These are phyloP conservation scores for Penicillium chermesinum DNA, from an alignment of 495 filamentous ascomycete species.

Conservation along the genomic window DNA sequence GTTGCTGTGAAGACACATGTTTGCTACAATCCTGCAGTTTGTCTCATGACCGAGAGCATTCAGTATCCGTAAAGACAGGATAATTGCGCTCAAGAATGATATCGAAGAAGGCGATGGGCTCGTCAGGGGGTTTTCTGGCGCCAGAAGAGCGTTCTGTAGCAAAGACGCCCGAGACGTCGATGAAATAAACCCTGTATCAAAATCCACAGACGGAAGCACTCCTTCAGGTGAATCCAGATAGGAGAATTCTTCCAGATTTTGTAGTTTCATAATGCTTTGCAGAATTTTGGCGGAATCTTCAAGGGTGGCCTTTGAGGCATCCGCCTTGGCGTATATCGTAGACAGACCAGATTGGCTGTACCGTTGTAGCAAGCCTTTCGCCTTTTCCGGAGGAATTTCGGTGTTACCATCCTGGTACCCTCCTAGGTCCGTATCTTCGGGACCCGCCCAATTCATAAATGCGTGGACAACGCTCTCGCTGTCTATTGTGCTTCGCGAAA, in stretches of 20 bases:
- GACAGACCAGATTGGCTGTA: constrained; percentile 74
- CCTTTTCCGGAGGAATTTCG: constrained; percentile 48
- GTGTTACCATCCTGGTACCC: constrained; percentile 51
- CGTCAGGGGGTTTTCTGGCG: constrained; percentile 61
- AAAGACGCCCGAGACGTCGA: constrained; percentile 44
- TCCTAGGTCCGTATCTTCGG: constrained; percentile 71
- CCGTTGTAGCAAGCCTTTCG: constrained; percentile 48
- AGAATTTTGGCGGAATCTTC: constrained; percentile 59
- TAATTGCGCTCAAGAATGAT: constrained; percentile 59
- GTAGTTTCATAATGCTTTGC: constrained; percentile 52
- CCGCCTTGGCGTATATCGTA: constrained; percentile 62
- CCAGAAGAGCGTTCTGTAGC: constrained; percentile 53
- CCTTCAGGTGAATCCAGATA: constrained; percentile 28
- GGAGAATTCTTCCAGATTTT: constrained; percentile 51
- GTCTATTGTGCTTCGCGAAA: constrained; percentile 52
- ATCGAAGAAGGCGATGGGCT: constrained; percentile 55
- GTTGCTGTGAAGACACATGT: constrained; percentile 37
- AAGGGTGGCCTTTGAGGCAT: constrained; percentile 53
- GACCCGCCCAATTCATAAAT: constrained; percentile 74
- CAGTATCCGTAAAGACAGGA: constrained; percentile 64
- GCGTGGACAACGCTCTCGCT: constrained; percentile 50
- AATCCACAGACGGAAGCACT: constrained; percentile 26
- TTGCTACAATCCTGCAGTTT: constrained; percentile 49
- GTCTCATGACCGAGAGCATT: constrained; percentile 54
- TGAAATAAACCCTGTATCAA: constrained; percentile 34